A percentile compares a stretch with the other conserved stretches of the same genome.
Evolutionary conservation across 441 rosid species (phyloP).

Genomic region (Bruguiera hainesii): DNA sequence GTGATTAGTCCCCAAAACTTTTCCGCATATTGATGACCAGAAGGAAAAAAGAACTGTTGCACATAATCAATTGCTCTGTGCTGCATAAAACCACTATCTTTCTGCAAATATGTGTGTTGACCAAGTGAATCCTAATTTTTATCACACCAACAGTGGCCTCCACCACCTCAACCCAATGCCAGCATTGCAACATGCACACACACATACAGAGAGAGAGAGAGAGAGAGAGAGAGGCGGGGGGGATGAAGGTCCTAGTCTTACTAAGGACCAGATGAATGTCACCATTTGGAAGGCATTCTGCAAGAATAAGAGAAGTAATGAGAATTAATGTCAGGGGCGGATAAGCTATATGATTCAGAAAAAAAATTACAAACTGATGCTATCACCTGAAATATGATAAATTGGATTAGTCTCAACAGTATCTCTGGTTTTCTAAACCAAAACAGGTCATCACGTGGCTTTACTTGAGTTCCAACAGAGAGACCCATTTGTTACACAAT

Average conservation of each 20-base stretch:
- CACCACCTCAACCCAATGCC: too few relatives aligned
- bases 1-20: too few relatives aligned
- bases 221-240: background rate
- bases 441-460: conserved; percentile 85
- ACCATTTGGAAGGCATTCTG: conserved; percentile 99
- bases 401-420: conserved; percentile 64
- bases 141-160: too few relatives aligned
- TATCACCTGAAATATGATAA: conserved; percentile 85
- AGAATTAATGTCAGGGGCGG: conserved; percentile 11
- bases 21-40: too few relatives aligned
- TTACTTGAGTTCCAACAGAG: conserved; percentile 62
- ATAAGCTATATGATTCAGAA: background rate
- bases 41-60: too few relatives aligned
- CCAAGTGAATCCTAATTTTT: too few relatives aligned
- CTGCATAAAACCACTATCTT: too few relatives aligned
- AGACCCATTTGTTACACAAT: conserved; percentile 70
- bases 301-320: conserved; percentile 18
- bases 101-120: too few relatives aligned
- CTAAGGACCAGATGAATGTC: conserved; percentile 91
- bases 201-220: background rate
- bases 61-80: too few relatives aligned
- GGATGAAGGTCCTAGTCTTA: conserved; percentile 29
- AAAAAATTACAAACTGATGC: background rate
- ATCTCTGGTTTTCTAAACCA: conserved; percentile 97
- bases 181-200: too few relatives aligned